These are phyloP conservation scores for Candida maltosa DNA, from an alignment of 805 yeast genomes.

Conservation along the genomic window DNA sequence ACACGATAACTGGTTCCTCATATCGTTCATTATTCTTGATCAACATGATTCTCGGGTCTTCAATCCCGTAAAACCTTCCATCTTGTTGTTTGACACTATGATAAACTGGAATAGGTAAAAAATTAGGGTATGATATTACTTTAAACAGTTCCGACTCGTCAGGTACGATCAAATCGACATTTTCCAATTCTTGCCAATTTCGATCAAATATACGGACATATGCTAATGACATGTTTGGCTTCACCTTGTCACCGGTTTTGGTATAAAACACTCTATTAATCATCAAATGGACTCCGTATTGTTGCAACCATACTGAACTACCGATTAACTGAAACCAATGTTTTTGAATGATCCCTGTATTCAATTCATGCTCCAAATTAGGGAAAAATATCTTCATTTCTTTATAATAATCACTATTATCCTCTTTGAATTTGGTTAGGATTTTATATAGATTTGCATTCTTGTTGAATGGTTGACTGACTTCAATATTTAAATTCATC, in stretches of 20 bases:
- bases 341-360: too few relatives aligned
- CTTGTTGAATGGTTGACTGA: too few relatives aligned
- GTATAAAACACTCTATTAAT: conserved; percentile 42
- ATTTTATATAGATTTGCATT: too few relatives aligned
- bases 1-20: conserved; percentile 47
- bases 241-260: conserved; percentile 20
- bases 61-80: conserved; percentile 38
- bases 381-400: too few relatives aligned
- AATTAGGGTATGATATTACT: conserved; percentile 19
- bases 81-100: conserved; percentile 17
- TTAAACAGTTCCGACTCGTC: conserved; percentile 10
- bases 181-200: conserved; percentile 42
- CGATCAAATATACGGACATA: conserved; percentile 44
- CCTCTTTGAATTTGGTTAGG: too few relatives aligned
- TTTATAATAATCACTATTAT: too few relatives aligned
- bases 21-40: conserved; percentile 27
- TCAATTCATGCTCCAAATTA: too few relatives aligned
- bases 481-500: too few relatives aligned
- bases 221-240: conserved; percentile 37
- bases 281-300: conserved; percentile 47
- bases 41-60: conserved; percentile 46
- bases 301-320: conserved; percentile 50
- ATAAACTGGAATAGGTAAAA: conserved; percentile 30
- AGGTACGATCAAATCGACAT: conserved; percentile 20
- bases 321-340: conserved; percentile 50